phyloP scores from a whole-genome alignment of 768 basidiomycete species.

The Inosperma sp. region DNA sequence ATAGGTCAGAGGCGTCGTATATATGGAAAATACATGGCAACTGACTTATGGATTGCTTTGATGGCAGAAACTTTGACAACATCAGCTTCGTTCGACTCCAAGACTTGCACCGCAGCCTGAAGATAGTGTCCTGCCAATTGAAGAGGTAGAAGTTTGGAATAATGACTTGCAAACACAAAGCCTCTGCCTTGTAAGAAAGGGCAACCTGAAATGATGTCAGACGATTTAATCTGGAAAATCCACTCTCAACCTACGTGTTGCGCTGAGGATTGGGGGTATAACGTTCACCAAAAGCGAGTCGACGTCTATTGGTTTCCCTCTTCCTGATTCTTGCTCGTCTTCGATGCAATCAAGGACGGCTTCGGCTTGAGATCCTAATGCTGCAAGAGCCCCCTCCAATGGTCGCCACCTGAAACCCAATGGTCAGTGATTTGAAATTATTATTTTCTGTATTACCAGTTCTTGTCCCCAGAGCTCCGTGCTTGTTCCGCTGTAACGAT shows the following conservation, averaged over 20 bases:
- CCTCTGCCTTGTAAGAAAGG: constrained; percentile 94
- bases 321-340: constrained; percentile 63
- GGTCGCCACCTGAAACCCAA: constrained; percentile 74
- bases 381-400: constrained; percentile 79
- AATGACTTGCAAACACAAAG: constrained; percentile 93
- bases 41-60: constrained; percentile 88
- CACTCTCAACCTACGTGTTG: constrained; percentile 48
- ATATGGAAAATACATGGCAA: constrained; percentile 6
- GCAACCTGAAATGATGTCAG: constrained; percentile 45
- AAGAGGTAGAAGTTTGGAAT: constrained; percentile 64
- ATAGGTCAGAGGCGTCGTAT: background rate
- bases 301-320: constrained; percentile 69
- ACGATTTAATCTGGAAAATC: background rate
- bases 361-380: constrained; percentile 76
- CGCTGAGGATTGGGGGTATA: constrained; percentile 68
- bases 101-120: constrained; percentile 78
- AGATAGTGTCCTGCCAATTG: constrained; percentile 81
- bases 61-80: constrained; percentile 93
- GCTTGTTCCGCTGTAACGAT: constrained; percentile 53
- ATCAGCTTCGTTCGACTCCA: constrained; percentile 66
- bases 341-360: constrained; percentile 72
- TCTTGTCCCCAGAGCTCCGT: constrained; percentile 48
- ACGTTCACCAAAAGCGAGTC: constrained; percentile 70
- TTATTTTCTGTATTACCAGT: constrained; percentile 47
- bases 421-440: constrained; percentile 6